Conservation (phyloP, 192 early-diverging fungal species). For the Mortierella antarctica region DNA sequence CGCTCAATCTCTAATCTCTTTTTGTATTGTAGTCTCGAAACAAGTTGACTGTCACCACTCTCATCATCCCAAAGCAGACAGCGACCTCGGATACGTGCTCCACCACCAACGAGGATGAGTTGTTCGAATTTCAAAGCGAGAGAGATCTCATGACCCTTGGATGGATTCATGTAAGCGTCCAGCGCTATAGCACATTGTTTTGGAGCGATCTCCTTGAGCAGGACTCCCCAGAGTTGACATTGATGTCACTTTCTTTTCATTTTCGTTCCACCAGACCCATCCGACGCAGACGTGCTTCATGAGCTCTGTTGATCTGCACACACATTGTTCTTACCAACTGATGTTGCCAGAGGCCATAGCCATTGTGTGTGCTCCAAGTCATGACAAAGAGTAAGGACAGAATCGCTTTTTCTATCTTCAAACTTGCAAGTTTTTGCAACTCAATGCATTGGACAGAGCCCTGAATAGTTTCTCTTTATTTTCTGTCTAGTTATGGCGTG, state of each 20-base stretch:
- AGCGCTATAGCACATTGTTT: too few relatives aligned
- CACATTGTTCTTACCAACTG: conserved; percentile 90
- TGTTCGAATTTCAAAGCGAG: conserved; percentile 81
- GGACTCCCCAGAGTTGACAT: neutral
- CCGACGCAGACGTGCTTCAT: conserved; percentile 96
- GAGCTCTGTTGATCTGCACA: conserved; percentile 93
- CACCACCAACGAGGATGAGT: conserved; percentile 85
- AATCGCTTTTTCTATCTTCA: neutral
- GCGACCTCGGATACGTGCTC: conserved; percentile 89
- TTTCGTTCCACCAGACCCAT: conserved; percentile 67
- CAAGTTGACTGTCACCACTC: conserved; percentile 71
- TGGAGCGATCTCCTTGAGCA: neutral
- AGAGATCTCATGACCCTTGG: conserved; percentile 85
- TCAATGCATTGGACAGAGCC: neutral
- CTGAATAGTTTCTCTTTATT: neutral
- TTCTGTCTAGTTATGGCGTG: conserved; percentile 70
- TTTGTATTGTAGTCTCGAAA: conserved; percentile 60
- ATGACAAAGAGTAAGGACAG: conserved; percentile 66
- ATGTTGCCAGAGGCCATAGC: conserved; percentile 94
- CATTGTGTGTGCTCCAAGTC: conserved; percentile 85
- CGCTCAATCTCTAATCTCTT: neutral
- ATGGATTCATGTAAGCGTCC: conserved; percentile 81
- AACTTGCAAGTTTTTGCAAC: neutral
- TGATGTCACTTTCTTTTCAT: neutral
- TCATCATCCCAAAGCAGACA: conserved; percentile 91